Base-by-base conservation (phyloP, 2,329 filamentous ascomycete species). In the Zelopaecilomyces penicillatus region DNA sequence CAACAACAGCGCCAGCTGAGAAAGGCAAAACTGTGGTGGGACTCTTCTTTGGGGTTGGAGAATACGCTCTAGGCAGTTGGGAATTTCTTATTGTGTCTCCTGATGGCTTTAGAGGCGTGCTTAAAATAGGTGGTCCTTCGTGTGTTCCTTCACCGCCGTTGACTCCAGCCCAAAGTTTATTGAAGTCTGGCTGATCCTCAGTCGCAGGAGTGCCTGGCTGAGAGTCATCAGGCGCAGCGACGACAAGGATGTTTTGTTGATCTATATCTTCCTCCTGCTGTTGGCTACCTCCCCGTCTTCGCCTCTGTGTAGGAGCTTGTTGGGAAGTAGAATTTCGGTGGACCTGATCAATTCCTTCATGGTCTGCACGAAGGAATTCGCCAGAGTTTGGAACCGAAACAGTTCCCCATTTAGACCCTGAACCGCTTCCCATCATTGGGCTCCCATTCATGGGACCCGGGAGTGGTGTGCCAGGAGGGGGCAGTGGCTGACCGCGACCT, bases 401-500 rank as follows among this genome's bases (percentile, higher is more conserved):
- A 19, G 19, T 19, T 2, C 19, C 19, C 19, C 19, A 19, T 19
- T 19, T 19, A 19, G 19, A 19, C 19, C 19, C 19, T 19, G 19
- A 19, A 19, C 19, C 19, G 19, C 19, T 19, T 19, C 19, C 19
- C 19, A 76, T 74, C 56, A 76, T 79, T 5, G 77, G 74, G 46
- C 70, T 75, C 43, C 72, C 76, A 32, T 81, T 78, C 1, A 83
- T 83, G 36, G 72, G 78, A 2, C 63, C 57, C 5, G 89, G 88
- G 1, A 95, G 71, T 4, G 89, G 88, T 37, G 76, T 82, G 2
- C 88, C 89, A 3, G 85, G 86, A 6, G 88, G 87, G 39, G 87
- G 88, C 12, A 95, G 69, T 1, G 88, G 88, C 54, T 85, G 83
- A 0, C 88, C 88, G 34, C 88, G 77, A 1, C 89, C 89, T 69